A percentile compares a stretch with the other conserved stretches of the same genome.
Conservation (phyloP, 805 yeast species). For the Starmerella sp. region DNA sequence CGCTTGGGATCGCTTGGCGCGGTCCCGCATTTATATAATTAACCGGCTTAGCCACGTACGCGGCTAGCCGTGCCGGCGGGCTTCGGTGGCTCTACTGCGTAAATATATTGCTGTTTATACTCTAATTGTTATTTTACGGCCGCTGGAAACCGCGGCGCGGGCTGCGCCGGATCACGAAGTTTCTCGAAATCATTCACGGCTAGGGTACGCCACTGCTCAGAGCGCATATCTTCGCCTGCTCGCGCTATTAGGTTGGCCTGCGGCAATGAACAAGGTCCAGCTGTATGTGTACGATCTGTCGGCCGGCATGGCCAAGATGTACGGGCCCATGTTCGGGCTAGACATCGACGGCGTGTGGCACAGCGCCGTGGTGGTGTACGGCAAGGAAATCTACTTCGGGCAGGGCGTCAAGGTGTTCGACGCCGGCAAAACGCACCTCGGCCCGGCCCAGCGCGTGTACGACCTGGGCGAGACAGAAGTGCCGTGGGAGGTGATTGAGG, state of each 20-base stretch:
- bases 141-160: too few species aligned
- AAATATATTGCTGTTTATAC: too few species aligned
- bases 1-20: too few species aligned
- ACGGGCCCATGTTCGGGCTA: slow-evolving; percentile 38
- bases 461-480: slow-evolving; percentile 45
- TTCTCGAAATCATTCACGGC: not conserved
- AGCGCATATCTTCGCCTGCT: not conserved
- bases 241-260: not conserved
- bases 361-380: slow-evolving; percentile 44
- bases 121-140: too few species aligned
- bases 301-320: slow-evolving; percentile 41
- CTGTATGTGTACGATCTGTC: slow-evolving; percentile 56
- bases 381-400: slow-evolving; percentile 51
- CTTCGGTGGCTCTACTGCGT: too few species aligned
- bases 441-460: slow-evolving; percentile 42
- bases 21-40: too few species aligned
- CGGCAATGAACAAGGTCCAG: slow-evolving; percentile 30
- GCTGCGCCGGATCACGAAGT: not conserved
- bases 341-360: slow-evolving; percentile 56
- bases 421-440: slow-evolving; percentile 51
- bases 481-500: slow-evolving; percentile 42
- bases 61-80: too few species aligned
- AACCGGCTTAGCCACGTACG: too few species aligned
- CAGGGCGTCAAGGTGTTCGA: slow-evolving; percentile 40
- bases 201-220: slow-evolving; percentile 5